Conservation (phyloP, 805 yeast genomes). For the Cyberlindnera suaveolens region DNA sequence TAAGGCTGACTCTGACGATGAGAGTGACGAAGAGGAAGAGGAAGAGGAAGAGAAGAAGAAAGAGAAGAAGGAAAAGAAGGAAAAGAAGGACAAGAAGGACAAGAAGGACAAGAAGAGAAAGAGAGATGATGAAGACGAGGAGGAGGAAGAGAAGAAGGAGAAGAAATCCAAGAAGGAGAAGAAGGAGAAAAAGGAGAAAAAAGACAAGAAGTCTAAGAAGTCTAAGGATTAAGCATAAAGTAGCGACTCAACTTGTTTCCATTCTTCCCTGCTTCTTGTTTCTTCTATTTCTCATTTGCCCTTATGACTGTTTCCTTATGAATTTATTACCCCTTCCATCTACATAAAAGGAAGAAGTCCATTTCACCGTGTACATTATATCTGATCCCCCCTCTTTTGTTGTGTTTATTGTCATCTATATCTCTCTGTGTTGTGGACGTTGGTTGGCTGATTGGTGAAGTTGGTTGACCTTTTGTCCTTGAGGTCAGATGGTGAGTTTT, state of each 20-base stretch:
- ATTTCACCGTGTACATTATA: neutral
- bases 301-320: neutral
- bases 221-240: slow-evolving; percentile 9
- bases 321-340: neutral
- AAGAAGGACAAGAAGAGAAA: slow-evolving; percentile 28
- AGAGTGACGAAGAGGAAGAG: slow-evolving; percentile 33
- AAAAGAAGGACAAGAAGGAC: slow-evolving; percentile 29
- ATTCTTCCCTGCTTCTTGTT: neutral
- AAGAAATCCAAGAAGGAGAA: slow-evolving; percentile 18
- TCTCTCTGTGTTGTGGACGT: neutral
- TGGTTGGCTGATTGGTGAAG: neutral
- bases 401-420: neutral
- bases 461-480: neutral
- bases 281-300: neutral
- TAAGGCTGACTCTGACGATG: slow-evolving; percentile 31
- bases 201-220: slow-evolving; percentile 16
- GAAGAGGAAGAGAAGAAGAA: slow-evolving; percentile 31
- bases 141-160: slow-evolving; percentile 27
- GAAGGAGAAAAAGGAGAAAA: slow-evolving; percentile 15
- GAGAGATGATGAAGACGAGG: slow-evolving; percentile 31
- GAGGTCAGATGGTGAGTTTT: neutral
- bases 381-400: neutral
- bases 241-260: neutral
- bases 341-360: neutral
- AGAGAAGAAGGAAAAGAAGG: slow-evolving; percentile 29